Evolutionary conservation across 2,329 filamentous ascomycete species (phyloP).

Genomic region (Cladosporium velox): DNA sequence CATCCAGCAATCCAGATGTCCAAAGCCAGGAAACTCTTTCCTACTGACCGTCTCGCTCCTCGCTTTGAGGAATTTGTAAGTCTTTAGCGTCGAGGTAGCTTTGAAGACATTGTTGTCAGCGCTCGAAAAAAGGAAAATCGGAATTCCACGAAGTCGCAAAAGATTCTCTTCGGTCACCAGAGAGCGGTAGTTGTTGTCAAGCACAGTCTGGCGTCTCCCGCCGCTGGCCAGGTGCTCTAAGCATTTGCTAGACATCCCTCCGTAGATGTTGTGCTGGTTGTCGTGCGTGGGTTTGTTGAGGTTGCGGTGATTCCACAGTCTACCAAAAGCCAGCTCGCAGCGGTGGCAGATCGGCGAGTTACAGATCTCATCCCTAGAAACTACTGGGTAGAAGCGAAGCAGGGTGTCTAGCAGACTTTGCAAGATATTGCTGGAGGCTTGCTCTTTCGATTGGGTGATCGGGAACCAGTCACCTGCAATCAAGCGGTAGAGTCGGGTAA

Average conservation of each 20-base stretch:
- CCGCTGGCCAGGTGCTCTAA: slow-evolving; percentile 60
- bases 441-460: slow-evolving; percentile 51
- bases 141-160: background rate
- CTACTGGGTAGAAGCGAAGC: slow-evolving; percentile 56
- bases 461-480: slow-evolving; percentile 57
- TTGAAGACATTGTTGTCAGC: background rate
- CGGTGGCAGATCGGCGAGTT: slow-evolving; percentile 64
- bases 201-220: slow-evolving; percentile 39
- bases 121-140: background rate
- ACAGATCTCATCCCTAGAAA: slow-evolving; percentile 59
- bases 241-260: slow-evolving; percentile 62
- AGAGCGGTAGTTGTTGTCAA: background rate
- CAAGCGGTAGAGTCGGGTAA: slow-evolving; percentile 49
- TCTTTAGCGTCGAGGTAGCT: slow-evolving; percentile 27
- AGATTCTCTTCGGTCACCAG: slow-evolving; percentile 10
- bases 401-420: background rate
- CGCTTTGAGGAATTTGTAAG: slow-evolving; percentile 9
- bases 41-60: slow-evolving; percentile 31
- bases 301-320: slow-evolving; percentile 63
- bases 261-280: slow-evolving; percentile 63
- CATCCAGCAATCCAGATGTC: slow-evolving; percentile 35
- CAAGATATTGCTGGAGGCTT: slow-evolving; percentile 52
- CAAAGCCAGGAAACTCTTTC: slow-evolving; percentile 31
- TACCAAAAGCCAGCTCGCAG: slow-evolving; percentile 60
- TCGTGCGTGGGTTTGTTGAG: slow-evolving; percentile 66